A percentile compares a stretch with the other conserved stretches of the same genome.
phyloP scores from a whole-genome alignment of 2,329 filamentous ascomycete genomes.

The Alternaria arbusti region DNA sequence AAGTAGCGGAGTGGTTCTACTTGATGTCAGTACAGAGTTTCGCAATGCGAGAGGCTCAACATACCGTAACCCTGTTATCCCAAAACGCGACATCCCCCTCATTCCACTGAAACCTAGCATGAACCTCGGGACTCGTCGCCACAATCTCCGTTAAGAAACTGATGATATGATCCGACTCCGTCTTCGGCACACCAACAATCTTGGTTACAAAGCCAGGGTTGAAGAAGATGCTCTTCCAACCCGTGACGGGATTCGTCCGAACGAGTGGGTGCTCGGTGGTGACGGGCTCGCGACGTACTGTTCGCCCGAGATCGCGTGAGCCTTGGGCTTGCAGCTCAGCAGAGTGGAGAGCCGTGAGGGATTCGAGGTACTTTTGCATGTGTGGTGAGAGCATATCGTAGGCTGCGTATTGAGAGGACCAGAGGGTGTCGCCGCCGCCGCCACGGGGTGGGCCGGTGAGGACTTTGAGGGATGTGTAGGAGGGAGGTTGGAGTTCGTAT shows the following conservation, averaged over 20 bases:
- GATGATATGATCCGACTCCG: slow-evolving; percentile 61
- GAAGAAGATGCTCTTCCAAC: slow-evolving; percentile 67
- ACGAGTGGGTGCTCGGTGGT: slow-evolving; percentile 64
- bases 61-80: slow-evolving; percentile 67
- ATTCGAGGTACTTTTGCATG: slow-evolving; percentile 66
- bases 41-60: no score
- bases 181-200: slow-evolving; percentile 65
- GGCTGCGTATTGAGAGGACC: slow-evolving; percentile 64
- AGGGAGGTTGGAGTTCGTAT: slow-evolving; percentile 64
- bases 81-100: slow-evolving; percentile 71
- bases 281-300: slow-evolving; percentile 60
- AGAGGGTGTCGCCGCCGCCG: slow-evolving; percentile 64
- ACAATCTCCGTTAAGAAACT: slow-evolving; percentile 61
- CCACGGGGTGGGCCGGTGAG: slow-evolving; percentile 61
- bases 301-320: slow-evolving; percentile 57
- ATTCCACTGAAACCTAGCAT: slow-evolving; percentile 70
- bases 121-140: slow-evolving; percentile 68
- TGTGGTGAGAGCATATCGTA: slow-evolving; percentile 62
- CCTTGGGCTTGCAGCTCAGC: slow-evolving; percentile 62
- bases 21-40: no score
- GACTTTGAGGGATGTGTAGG: slow-evolving; percentile 63
- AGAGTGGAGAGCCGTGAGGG: slow-evolving; percentile 63
- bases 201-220: slow-evolving; percentile 65
- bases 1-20: slow-evolving; percentile 62
- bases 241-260: slow-evolving; percentile 66